phyloP scores from a whole-genome alignment of 139 green algal genomes.

The Parachlorella kessleri region DNA sequence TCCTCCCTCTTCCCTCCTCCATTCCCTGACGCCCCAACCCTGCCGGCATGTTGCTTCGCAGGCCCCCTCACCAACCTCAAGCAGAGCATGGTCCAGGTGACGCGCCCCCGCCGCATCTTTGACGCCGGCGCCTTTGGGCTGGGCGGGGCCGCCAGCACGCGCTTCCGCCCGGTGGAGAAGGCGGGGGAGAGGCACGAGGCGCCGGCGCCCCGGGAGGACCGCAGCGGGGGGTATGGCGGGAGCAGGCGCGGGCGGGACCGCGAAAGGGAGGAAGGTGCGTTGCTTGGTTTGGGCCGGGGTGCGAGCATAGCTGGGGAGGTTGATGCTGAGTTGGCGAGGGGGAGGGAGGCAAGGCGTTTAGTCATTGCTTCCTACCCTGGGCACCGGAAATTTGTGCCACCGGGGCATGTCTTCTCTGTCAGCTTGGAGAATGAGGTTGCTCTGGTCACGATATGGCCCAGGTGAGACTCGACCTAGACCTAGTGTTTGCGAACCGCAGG shows the following conservation, averaged over 20 bases:
- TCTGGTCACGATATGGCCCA: no score
- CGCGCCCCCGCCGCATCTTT: conserved; percentile 67
- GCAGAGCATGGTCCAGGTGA: conserved; percentile 83
- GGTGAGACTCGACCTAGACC: no score
- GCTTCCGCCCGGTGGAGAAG: conserved; percentile 39
- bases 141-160: conserved; percentile 41
- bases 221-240: no score
- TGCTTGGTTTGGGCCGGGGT: no score
- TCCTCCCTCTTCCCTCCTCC: neutral
- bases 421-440: no score
- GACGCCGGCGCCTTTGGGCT: conserved; percentile 74
- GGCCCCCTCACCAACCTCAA: conserved; percentile 91
- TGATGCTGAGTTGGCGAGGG: no score
- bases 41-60: neutral
- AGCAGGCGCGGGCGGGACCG: neutral
- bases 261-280: neutral
- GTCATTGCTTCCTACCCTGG: no score
- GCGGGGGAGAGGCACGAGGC: conserved; percentile 23
- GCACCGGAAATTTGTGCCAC: no score
- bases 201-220: neutral
- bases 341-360: no score
- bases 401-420: no score
- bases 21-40: neutral
- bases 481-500: no score
- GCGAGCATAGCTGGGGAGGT: no score